Conservation (phyloP, 257 asterid genomes). For the Ilex aquifolium region DNA sequence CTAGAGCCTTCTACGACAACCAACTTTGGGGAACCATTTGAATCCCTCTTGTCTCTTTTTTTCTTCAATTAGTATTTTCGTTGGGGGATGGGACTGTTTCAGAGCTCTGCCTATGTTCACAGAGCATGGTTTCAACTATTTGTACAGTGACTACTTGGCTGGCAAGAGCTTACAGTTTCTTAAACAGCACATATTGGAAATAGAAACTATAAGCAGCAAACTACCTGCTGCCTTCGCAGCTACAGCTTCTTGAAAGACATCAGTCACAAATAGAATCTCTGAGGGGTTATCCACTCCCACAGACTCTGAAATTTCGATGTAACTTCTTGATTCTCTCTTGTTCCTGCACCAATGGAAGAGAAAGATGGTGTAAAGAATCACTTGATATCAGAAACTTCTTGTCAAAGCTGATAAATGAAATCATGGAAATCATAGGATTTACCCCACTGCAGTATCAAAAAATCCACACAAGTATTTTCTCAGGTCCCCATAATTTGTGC, state of each 20-base stretch:
- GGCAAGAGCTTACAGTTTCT: not conserved
- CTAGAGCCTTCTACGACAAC: too few relatives aligned
- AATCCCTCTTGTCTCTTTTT: too few relatives aligned
- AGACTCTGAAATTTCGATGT: slow-evolving; percentile 57
- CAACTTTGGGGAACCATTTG: too few relatives aligned
- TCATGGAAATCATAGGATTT: slow-evolving; percentile 10
- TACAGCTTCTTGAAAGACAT: slow-evolving; percentile 84
- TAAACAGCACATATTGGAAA: not conserved
- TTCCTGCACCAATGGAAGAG: slow-evolving; percentile 38
- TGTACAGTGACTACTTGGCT: too few relatives aligned
- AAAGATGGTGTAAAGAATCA: not conserved
- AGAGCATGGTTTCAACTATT: too few relatives aligned
- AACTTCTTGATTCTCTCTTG: slow-evolving; percentile 82
- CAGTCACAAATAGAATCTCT: slow-evolving; percentile 73
- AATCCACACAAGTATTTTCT: slow-evolving; percentile 73
- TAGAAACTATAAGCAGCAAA: not conserved
- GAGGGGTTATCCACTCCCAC: slow-evolving; percentile 87
- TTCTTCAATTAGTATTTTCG: too few relatives aligned
- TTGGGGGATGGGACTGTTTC: too few relatives aligned
- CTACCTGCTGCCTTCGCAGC: slow-evolving; percentile 97
- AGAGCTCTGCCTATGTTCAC: too few relatives aligned
- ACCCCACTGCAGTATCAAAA: slow-evolving; percentile 94
- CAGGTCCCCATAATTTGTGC: slow-evolving; percentile 77
- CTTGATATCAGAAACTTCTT: too few relatives aligned
- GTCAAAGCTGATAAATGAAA: too few relatives aligned